Evolutionary conservation across 225 moss, liverwort and hornwort genomes (phyloP).

Genomic region (Pseudoscleropodium purum): DNA sequence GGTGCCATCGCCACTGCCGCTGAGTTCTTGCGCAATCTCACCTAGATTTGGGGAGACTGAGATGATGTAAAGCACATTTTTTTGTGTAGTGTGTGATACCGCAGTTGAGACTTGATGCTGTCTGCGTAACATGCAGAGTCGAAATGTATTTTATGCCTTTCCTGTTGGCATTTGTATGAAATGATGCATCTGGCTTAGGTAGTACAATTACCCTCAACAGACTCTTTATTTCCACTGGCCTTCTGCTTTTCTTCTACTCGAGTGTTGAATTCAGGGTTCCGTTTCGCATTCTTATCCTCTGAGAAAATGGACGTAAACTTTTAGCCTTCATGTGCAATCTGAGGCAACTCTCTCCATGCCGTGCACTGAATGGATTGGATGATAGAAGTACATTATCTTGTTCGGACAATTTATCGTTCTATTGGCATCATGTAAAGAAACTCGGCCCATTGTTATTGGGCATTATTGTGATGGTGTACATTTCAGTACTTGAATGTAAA

Average conservation of each 20-base stretch:
- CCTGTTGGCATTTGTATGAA: slow-evolving; percentile 16
- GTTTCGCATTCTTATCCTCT: not conserved
- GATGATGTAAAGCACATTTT: slow-evolving; percentile 17
- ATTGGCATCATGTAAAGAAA: not conserved
- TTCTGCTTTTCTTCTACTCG: not conserved
- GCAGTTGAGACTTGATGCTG: not conserved
- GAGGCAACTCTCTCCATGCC: too few relatives aligned
- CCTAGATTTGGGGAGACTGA: slow-evolving; percentile 1
- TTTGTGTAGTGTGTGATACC: slow-evolving; percentile 22
- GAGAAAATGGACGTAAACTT: too few relatives aligned
- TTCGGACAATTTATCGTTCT: too few relatives aligned
- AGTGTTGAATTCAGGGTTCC: not conserved
- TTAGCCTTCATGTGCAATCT: not conserved
- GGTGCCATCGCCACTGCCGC: slow-evolving; percentile 89
- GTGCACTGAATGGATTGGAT: not conserved
- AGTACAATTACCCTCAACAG: not conserved
- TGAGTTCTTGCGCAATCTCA: slow-evolving; percentile 68
- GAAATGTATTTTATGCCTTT: slow-evolving; percentile 4
- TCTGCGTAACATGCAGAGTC: not conserved
- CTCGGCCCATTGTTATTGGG: not conserved
- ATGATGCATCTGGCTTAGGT: slow-evolving; percentile 6
- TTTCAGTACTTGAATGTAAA: not conserved
- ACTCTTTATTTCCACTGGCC: not conserved
- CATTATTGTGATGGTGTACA: not conserved
- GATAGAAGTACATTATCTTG: not conserved